Evolutionary conservation across 139 green algal species (phyloP).

Genomic region (Chlorella sp.): DNA sequence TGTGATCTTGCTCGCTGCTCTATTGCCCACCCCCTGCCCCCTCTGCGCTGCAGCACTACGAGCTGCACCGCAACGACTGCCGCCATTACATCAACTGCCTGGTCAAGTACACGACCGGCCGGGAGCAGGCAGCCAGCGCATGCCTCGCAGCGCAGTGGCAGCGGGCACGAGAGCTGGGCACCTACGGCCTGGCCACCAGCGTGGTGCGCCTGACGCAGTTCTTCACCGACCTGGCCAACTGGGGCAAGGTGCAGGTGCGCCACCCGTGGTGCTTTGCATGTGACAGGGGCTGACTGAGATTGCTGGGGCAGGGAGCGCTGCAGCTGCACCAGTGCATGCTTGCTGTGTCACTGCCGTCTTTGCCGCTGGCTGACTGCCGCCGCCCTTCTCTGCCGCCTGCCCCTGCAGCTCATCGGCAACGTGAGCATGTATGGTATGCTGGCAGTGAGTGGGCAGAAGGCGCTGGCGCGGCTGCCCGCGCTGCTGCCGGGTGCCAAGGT

Average conservation of each 20-base stretch:
- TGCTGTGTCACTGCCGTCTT: too few relatives aligned
- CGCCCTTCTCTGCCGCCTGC: too few relatives aligned
- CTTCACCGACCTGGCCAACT: conserved; percentile 65
- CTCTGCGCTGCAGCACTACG: conserved; percentile 40
- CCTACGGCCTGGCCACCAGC: conserved; percentile 20
- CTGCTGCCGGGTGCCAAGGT: neutral
- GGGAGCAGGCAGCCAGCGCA: conserved; percentile 41
- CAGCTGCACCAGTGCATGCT: too few relatives aligned
- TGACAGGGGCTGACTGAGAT: too few relatives aligned
- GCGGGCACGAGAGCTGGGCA: neutral
- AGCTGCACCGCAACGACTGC: conserved; percentile 73
- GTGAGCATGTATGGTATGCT: conserved; percentile 24
- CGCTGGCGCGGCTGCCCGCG: conserved; percentile 11
- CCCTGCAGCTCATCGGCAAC: neutral
- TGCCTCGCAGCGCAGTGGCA: conserved; percentile 17
- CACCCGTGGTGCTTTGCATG: neutral
- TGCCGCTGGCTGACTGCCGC: too few relatives aligned
- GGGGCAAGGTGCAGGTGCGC: conserved; percentile 48
- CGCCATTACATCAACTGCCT: conserved; percentile 75
- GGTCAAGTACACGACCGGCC: conserved; percentile 68
- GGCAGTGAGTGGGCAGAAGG: conserved; percentile 36
- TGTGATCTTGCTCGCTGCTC: neutral
- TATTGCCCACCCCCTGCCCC: neutral
- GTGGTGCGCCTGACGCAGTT: conserved; percentile 55
- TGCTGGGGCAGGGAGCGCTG: too few relatives aligned